phyloP scores from a whole-genome alignment of 805 yeast genomes.

The Millerago galiae region DNA sequence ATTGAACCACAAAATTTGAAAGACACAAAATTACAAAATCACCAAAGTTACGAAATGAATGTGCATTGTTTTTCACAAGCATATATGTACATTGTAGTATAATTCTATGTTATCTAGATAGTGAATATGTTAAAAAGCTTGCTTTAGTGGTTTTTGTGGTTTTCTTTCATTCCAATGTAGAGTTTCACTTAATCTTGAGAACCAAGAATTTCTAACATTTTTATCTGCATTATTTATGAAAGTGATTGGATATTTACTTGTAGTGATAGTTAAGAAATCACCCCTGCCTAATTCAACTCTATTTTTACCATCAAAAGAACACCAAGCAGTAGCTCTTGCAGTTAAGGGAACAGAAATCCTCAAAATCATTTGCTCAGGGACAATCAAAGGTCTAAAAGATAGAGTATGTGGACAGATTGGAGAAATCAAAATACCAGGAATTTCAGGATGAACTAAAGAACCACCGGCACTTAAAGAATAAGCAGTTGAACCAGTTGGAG shows the following conservation, averaged over 20 bases:
- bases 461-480: conserved; percentile 51
- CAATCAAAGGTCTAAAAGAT: conserved; percentile 45
- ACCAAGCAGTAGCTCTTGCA: conserved; percentile 29
- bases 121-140: conserved; percentile 1
- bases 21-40: not conserved
- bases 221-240: conserved; percentile 14
- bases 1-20: no score
- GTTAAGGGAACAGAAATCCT: conserved; percentile 29
- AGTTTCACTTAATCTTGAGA: conserved; percentile 28
- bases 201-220: conserved; percentile 21
- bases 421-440: conserved; percentile 48
- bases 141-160: conserved; percentile 23
- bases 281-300: conserved; percentile 26
- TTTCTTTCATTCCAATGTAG: conserved; percentile 31
- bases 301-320: conserved; percentile 31
- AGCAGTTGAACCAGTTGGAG: conserved; percentile 65
- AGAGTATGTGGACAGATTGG: conserved; percentile 51
- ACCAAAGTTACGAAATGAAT: no score
- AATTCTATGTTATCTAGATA: no score
- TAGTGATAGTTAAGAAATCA: conserved; percentile 28
- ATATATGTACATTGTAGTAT: not conserved
- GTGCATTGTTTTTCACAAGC: not conserved
- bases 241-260: conserved; percentile 28
- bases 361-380: conserved; percentile 34
- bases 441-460: conserved; percentile 46